Evolutionary conservation across 2,329 filamentous ascomycete genomes (phyloP).

Genomic region (Dichotomopilus funicola): DNA sequence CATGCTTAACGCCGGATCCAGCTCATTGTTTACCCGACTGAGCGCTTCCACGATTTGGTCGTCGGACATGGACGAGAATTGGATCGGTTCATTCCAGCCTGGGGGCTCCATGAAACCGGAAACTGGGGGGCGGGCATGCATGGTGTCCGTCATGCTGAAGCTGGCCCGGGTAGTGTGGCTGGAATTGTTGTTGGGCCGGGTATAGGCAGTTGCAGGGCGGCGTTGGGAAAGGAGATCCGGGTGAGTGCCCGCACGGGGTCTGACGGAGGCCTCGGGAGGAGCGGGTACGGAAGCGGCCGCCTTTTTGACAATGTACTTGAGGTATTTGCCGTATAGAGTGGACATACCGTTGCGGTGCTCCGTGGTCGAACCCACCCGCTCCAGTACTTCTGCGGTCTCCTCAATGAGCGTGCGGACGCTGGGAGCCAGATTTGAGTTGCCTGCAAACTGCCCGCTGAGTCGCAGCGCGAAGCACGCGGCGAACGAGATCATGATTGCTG

Average conservation of each 20-base stretch:
- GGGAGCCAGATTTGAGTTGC: conserved; percentile 52
- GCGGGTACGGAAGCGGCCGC: conserved; percentile 25
- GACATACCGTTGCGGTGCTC: conserved; percentile 62
- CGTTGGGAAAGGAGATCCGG: conserved; percentile 14
- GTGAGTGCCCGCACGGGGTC: conserved; percentile 11
- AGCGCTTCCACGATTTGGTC: conserved; percentile 61
- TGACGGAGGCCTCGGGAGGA: conserved; percentile 14
- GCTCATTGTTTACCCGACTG: conserved; percentile 54
- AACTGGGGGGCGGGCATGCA: conserved; percentile 23
- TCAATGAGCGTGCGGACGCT: conserved; percentile 60
- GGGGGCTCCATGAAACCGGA: conserved; percentile 26
- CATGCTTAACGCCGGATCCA: conserved; percentile 49
- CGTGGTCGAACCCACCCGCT: conserved; percentile 61
- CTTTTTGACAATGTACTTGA: conserved; percentile 38
- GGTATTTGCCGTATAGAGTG: conserved; percentile 40
- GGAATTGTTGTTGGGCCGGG: conserved; percentile 8
- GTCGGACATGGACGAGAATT: conserved; percentile 64
- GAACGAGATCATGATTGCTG: conserved; percentile 72
- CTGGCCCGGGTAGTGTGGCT: background rate
- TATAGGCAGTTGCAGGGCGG: conserved; percentile 8
- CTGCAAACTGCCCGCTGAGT: conserved; percentile 52
- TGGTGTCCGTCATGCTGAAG: conserved; percentile 20
- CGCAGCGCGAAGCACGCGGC: conserved; percentile 64
- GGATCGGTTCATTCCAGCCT: conserved; percentile 45
- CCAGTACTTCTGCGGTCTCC: conserved; percentile 61